phyloP scores from a whole-genome alignment of 108 stramenopile genomes.

The Fragilaria crotonensis region DNA sequence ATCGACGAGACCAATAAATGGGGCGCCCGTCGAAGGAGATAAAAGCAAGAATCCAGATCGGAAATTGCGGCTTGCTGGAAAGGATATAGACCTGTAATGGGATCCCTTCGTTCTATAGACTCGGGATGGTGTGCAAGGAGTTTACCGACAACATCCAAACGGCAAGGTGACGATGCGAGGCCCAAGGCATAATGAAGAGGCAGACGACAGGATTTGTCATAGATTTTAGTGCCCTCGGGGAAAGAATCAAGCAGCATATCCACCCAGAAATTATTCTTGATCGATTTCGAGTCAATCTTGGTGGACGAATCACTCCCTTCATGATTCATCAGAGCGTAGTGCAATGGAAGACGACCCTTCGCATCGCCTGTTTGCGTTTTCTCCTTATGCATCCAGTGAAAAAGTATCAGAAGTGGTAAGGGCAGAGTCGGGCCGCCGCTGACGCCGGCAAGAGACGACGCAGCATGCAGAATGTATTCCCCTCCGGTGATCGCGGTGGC shows the following conservation, averaged over 20 bases:
- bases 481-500: background rate
- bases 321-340: slow-evolving; percentile 17
- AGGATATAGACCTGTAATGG: background rate
- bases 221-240: slow-evolving; percentile 8
- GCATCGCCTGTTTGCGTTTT: slow-evolving; percentile 12
- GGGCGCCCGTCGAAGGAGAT: background rate
- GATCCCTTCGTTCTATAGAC: background rate
- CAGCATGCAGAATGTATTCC: background rate
- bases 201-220: slow-evolving; percentile 11
- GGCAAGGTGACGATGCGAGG: background rate
- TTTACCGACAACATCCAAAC: background rate
- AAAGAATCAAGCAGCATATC: slow-evolving; percentile 8
- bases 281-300: background rate
- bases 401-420: slow-evolving; percentile 17
- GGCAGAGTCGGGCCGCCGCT: slow-evolving; percentile 3
- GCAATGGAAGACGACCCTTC: slow-evolving; percentile 27
- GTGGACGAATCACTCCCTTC: background rate
- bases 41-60: background rate
- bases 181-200: slow-evolving; percentile 27
- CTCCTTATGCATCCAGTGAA: slow-evolving; percentile 24
- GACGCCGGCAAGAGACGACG: background rate
- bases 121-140: background rate
- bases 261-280: slow-evolving; percentile 12
- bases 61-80: slow-evolving; percentile 1
- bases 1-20: background rate